A percentile compares a stretch with the other conserved stretches of the same genome.
phyloP scores from a whole-genome alignment of 139 green algal species.

The Closterium sp. region DNA sequence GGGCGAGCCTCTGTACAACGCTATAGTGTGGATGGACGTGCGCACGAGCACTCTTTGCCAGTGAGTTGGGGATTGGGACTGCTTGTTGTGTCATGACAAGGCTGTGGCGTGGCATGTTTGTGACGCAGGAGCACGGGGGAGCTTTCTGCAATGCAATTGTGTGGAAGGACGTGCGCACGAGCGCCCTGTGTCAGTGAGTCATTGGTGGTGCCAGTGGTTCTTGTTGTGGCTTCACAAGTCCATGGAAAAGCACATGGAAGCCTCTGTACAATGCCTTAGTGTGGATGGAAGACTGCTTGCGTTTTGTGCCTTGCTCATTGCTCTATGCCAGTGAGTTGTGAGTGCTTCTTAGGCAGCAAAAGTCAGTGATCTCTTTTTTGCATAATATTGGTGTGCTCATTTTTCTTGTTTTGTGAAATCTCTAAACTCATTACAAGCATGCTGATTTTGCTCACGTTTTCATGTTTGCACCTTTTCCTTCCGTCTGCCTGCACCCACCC shows the following conservation, averaged over 20 bases:
- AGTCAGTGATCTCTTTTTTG: too few species aligned
- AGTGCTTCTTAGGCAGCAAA: too few species aligned
- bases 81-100: too few species aligned
- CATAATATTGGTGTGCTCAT: too few species aligned
- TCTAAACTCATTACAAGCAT: too few species aligned
- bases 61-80: not conserved
- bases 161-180: conserved; percentile 80
- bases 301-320: too few species aligned
- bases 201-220: too few species aligned
- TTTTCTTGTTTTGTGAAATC: too few species aligned
- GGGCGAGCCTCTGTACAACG: conserved; percentile 81
- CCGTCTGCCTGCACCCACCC: not conserved
- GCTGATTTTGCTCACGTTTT: not conserved
- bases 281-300: conserved; percentile 74
- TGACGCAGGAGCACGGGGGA: conserved; percentile 62
- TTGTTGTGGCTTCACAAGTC: too few species aligned
- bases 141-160: conserved; percentile 91
- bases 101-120: too few species aligned
- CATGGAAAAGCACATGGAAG: conserved; percentile 56
- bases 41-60: conserved; percentile 59
- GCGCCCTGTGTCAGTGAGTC: not conserved
- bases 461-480: not conserved
- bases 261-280: conserved; percentile 91
- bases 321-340: too few species aligned
- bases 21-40: conserved; percentile 93